A percentile compares a stretch with the other conserved stretches of the same genome.
These are phyloP conservation scores for Calonectria pteridis DNA, from an alignment of 2,329 filamentous ascomycete species.

Conservation along the genomic window DNA sequence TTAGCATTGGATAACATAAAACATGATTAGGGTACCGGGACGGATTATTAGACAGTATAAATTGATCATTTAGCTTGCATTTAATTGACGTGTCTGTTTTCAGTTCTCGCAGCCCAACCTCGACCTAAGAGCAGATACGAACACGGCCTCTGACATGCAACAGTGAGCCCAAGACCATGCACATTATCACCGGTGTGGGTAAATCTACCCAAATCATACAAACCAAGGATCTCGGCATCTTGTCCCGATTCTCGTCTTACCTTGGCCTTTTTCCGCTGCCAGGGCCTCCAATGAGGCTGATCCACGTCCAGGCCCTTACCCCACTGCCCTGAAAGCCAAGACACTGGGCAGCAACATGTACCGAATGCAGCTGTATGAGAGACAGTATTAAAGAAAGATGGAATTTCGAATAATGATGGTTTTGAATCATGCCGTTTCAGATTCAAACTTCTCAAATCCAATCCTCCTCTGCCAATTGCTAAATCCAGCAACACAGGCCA, in stretches of 20 bases:
- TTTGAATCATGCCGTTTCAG: background rate
- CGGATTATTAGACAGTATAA: background rate
- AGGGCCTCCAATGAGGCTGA: slow-evolving; percentile 44
- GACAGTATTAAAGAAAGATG: slow-evolving; percentile 27
- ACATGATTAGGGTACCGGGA: background rate
- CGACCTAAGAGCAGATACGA: background rate
- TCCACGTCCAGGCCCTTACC: slow-evolving; percentile 42
- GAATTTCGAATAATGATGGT: background rate
- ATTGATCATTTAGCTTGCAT: background rate
- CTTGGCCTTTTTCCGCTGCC: slow-evolving; percentile 27
- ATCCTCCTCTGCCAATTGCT: background rate
- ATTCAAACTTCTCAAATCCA: background rate
- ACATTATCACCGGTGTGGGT: slow-evolving; percentile 27
- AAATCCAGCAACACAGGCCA: background rate
- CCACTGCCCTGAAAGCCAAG: slow-evolving; percentile 23
- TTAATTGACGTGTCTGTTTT: too few species aligned
- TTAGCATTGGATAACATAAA: background rate
- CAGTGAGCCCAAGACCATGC: slow-evolving; percentile 22
- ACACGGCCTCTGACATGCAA: background rate
- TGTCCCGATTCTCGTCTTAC: slow-evolving; percentile 29
- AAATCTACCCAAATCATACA: slow-evolving; percentile 14
- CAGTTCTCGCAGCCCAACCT: background rate
- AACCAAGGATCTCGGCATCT: slow-evolving; percentile 29
- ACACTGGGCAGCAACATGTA: slow-evolving; percentile 46
- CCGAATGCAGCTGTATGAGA: slow-evolving; percentile 26